Evolutionary conservation across 1,284 basidiomycete genomes (phyloP).

Genomic region (Cystobasidiaceae sp.): DNA sequence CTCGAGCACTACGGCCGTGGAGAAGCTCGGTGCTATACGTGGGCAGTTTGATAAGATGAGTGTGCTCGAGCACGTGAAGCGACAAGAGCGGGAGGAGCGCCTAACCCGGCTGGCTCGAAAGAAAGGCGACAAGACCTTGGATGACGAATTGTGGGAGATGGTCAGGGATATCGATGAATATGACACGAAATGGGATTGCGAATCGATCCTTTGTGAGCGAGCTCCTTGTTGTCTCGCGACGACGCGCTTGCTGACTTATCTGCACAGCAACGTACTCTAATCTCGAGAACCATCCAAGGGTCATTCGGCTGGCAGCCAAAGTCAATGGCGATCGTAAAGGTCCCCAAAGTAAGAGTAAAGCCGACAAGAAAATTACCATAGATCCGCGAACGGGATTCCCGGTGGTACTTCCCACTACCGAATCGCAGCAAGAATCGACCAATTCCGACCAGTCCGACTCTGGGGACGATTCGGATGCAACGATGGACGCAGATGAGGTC

Average conservation of each 20-base stretch:
- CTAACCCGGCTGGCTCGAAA: slow-evolving; percentile 32
- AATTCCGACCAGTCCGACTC: slow-evolving; percentile 33
- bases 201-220: slow-evolving; percentile 85
- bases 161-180: slow-evolving; percentile 54
- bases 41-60: slow-evolving; percentile 62
- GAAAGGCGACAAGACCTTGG: slow-evolving; percentile 34
- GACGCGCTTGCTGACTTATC: neutral
- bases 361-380: slow-evolving; percentile 61
- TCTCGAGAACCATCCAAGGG: slow-evolving; percentile 84
- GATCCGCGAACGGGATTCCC: slow-evolving; percentile 73
- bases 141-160: slow-evolving; percentile 46
- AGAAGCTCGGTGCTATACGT: slow-evolving; percentile 73
- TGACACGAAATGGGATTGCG: slow-evolving; percentile 85
- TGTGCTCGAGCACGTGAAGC: slow-evolving; percentile 39
- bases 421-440: neutral
- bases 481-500: slow-evolving; percentile 31
- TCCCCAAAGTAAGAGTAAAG: slow-evolving; percentile 33
- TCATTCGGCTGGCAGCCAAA: slow-evolving; percentile 62
- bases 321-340: neutral
- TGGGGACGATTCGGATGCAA: slow-evolving; percentile 34
- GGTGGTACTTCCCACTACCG: slow-evolving; percentile 45
- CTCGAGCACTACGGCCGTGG: slow-evolving; percentile 60
- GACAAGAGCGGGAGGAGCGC: slow-evolving; percentile 49
- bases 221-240: neutral
- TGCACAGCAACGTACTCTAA: slow-evolving; percentile 88